Evolutionary conservation across 169 alveolate species (phyloP), one percentile per base, ranked within the genome.

Genomic region (Toxoplasma gondii): DNA sequence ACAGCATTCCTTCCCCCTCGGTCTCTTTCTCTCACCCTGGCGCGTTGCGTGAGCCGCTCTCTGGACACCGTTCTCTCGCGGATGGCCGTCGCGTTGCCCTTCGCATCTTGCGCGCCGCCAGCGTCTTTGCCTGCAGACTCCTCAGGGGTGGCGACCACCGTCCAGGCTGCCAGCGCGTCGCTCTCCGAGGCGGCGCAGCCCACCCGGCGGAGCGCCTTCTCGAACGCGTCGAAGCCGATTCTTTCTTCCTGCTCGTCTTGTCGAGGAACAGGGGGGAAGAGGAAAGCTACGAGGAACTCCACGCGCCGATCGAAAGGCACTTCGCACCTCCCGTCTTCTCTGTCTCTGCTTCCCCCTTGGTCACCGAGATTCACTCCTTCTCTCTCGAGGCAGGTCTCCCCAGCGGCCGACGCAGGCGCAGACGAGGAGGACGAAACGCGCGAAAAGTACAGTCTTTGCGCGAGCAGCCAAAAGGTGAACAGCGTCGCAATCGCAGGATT

Each of bases 391-490:
- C n/a, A n/a, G n/a, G n/a, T 64, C 78, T 64, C 83, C 27, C 36
- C 83, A 22, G 44, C 39, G 39, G 36, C 34, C 45, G 43, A 2
- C 22, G 44, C 12, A 1, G n/a, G 1, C 39, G 44, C 4, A 78
- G 86, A 31, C 27, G 86, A 19, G 44, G 45, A 78, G 10, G 86
- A 19, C 19, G 86, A 19, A 31, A 38, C 12, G 29, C 39, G 45
- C 12, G 34, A 27, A 44, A 10, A 22, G 64, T 43, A 92, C 38
- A 69, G 45, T 27, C 86, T 41, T 86, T 92, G 86, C 54, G 86
- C 86, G 34, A 92, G 91, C 83, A 41, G 92, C 94, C 94, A 92
- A 69, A 92, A 92, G 54, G 94, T 69, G 70, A 92, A 92, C 53
- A 92, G 94, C 58, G 91, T 80, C 70, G 91, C 94, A 49, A 92